phyloP scores from a whole-genome alignment of 495 filamentous ascomycete genomes.

The Neurospora tetrasperma region DNA sequence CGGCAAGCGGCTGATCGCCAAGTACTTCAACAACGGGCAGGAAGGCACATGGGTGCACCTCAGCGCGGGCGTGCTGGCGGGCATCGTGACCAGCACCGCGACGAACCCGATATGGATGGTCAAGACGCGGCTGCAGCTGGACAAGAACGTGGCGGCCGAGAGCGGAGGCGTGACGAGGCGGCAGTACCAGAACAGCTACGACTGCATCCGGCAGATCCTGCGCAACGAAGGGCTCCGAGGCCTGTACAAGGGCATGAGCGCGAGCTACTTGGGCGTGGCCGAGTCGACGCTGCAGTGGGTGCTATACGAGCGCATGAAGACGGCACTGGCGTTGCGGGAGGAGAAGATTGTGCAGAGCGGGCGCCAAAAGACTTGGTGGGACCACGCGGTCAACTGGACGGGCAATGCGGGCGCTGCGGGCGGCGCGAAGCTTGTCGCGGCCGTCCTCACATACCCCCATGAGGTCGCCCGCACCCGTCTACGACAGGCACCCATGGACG shows the following conservation, averaged over 20 bases:
- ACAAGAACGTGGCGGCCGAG: slow-evolving; percentile 51
- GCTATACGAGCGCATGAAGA: slow-evolving; percentile 78
- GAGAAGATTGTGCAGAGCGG: slow-evolving; percentile 43
- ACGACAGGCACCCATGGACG: slow-evolving; percentile 65
- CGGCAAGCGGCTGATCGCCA: slow-evolving; percentile 64
- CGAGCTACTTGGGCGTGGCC: slow-evolving; percentile 75
- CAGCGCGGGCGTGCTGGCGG: slow-evolving; percentile 59
- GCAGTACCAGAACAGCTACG: slow-evolving; percentile 70
- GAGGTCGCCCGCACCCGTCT: slow-evolving; percentile 78
- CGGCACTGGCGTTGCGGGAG: slow-evolving; percentile 48
- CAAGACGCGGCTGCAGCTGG: slow-evolving; percentile 81
- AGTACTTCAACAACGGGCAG: slow-evolving; percentile 51
- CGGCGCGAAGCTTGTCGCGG: slow-evolving; percentile 69
- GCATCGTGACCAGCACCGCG: slow-evolving; percentile 70
- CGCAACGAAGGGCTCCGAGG: slow-evolving; percentile 66
- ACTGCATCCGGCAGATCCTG: slow-evolving; percentile 69
- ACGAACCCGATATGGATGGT: slow-evolving; percentile 92
- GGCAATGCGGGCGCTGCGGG: slow-evolving; percentile 71
- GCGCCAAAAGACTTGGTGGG: slow-evolving; percentile 47
- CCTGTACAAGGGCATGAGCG: slow-evolving; percentile 76
- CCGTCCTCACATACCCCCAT: slow-evolving; percentile 76
- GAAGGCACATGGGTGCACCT: slow-evolving; percentile 66
- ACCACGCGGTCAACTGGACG: slow-evolving; percentile 52
- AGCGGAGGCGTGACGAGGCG: slow-evolving; percentile 40
- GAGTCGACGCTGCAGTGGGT: slow-evolving; percentile 84